A percentile compares a stretch with the other conserved stretches of the same genome.
phyloP scores from a whole-genome alignment of 2,329 filamentous ascomycete genomes.

The Myotisia sp. region DNA sequence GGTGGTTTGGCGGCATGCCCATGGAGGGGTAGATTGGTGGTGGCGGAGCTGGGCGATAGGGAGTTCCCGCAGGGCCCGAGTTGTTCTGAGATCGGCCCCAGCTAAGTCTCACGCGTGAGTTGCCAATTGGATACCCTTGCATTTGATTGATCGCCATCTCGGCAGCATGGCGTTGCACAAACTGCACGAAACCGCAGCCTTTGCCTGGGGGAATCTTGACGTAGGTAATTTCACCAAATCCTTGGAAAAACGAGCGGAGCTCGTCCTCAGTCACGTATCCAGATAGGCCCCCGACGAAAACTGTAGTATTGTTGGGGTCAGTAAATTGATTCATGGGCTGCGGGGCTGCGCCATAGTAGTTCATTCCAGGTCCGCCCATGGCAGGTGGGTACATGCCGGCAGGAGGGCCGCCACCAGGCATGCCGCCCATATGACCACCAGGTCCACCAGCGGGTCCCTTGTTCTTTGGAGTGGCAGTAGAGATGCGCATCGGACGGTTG shows the following conservation, averaged over 20 bases:
- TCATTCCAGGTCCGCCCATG: constrained; percentile 54
- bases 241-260: constrained; percentile 99
- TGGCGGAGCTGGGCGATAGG: constrained; percentile 84
- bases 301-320: constrained; percentile 97
- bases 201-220: constrained; percentile 99
- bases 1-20: constrained; percentile 51
- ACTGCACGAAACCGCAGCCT: constrained; percentile 97
- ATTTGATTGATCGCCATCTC: constrained; percentile 99
- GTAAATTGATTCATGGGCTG: constrained; percentile 99
- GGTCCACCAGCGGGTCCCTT: constrained; percentile 34
- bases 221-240: constrained; percentile 98
- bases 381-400: constrained; percentile 48
- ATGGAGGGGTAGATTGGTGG: constrained; percentile 59
- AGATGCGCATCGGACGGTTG: constrained; percentile 96
- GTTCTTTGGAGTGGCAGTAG: constrained; percentile 95
- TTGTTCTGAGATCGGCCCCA: constrained; percentile 99
- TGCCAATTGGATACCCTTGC: constrained; percentile 98
- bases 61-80: constrained; percentile 86
- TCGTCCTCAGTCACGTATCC: constrained; percentile 98
- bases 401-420: constrained; percentile 33
- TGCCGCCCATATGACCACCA: constrained; percentile 35
- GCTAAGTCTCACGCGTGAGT: constrained; percentile 90
- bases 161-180: constrained; percentile 93
- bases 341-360: constrained; percentile 52
- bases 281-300: constrained; percentile 92